Evolutionary conservation across 2,329 filamentous ascomycete genomes (phyloP), one percentile per base, ranked within the genome.

Genomic region (Hypocrella siamensis): DNA sequence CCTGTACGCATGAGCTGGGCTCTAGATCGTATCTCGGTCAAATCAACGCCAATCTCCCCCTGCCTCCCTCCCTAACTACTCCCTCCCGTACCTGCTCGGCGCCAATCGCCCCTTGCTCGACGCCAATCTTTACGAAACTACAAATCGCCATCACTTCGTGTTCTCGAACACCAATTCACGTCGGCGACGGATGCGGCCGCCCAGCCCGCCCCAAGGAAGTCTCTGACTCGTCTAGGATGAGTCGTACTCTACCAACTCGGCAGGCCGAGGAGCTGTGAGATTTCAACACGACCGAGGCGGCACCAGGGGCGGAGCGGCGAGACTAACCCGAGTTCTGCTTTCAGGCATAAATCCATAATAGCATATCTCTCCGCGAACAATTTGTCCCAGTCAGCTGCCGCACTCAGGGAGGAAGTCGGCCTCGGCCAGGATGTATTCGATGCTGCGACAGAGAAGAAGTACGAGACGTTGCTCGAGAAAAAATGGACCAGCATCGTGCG

Each of bases 401-500:
- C 79, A 17, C 62, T 94, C 37, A 74, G 84, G 39, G 67, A 79
- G 47, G 86, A 94, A 54, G 60, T 82, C n/a, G 67, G 68, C 34
- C 67, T 93, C 4, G 69, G 75, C 31, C 72, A 80, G 41, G 58
- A 70, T 34, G 58, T 60, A 30, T 86, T 92, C 46, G 84, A 93
- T 51, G 66, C 80, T 39, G 69, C 71, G 14, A 93, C 83, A 15
- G 70, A 78, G 32, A 93, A 93, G 63, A 93, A 93, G 59, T 96
- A 94, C 60, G 85, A 93, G 57, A 81, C 82, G 2, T 58, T 96
- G 18, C 59, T 96, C 42, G 88, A 96, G 66, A 94, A 93, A 70
- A 96, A 96, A 64, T 96, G 88, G 88, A 96, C 88, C 15, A 90
- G 84, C 46, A 80, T 96, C 18, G 85, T 94, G 46, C 71, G 88